These are phyloP conservation scores for Podospora comata DNA, from an alignment of 495 filamentous ascomycete species.

Conservation along the genomic window DNA sequence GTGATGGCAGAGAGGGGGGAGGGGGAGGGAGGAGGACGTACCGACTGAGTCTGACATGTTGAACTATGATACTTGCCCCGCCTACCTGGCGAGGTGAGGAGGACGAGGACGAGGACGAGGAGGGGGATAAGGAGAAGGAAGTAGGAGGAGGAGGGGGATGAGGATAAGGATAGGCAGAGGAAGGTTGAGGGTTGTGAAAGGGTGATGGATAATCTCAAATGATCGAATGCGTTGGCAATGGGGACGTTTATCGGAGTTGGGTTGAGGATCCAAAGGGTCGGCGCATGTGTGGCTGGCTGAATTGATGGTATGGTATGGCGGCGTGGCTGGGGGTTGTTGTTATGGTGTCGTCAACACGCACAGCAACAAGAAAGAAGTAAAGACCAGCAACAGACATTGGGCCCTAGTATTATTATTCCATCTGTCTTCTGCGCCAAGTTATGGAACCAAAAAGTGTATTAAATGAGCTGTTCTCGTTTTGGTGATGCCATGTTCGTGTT, in stretches of 20 bases:
- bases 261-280: not conserved
- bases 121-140: not conserved
- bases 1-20: not conserved
- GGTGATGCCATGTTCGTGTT: too few relatives aligned
- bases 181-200: not conserved
- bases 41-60: constrained; percentile 26
- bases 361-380: not conserved
- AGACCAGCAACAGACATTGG: too few relatives aligned
- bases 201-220: not conserved
- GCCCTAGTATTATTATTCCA: too few relatives aligned
- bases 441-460: too few relatives aligned
- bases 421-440: too few relatives aligned
- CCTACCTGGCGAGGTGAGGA: not conserved
- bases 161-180: not conserved
- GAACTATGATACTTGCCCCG: not conserved
- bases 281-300: constrained; percentile 7
- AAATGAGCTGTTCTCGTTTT: too few relatives aligned
- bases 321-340: not conserved
- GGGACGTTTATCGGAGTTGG: constrained; percentile 12
- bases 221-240: not conserved
- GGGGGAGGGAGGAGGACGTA: constrained; percentile 11
- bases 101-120: not conserved
- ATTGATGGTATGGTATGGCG: not conserved
- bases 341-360: not conserved
- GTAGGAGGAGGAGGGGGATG: constrained; percentile 1